These are phyloP conservation scores for Backusella morwellensis DNA, from an alignment of 192 early-diverging fungal genomes.

Conservation along the genomic window DNA sequence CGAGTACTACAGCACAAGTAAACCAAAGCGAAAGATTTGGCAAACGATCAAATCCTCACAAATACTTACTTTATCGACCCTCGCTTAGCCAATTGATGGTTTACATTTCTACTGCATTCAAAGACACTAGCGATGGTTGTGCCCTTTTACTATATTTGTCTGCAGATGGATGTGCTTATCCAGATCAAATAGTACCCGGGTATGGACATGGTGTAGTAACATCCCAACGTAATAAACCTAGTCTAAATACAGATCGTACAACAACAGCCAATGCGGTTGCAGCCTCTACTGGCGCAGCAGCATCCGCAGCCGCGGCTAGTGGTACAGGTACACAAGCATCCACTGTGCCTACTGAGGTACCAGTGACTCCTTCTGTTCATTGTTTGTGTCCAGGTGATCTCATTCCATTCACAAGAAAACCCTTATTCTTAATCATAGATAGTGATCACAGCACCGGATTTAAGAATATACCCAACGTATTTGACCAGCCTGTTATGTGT, in stretches of 20 bases:
- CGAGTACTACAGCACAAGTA: not conserved
- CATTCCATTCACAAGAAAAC: conserved; percentile 92
- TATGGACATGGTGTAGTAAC: conserved; percentile 80
- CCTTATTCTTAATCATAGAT: conserved; percentile 92
- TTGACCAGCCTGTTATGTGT: conserved; percentile 83
- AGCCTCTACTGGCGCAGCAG: not conserved
- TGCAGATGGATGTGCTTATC: conserved; percentile 67
- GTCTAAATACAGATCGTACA: conserved; percentile 42
- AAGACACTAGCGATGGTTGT: conserved; percentile 86
- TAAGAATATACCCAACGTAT: conserved; percentile 80
- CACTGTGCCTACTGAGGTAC: not conserved
- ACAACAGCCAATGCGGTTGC: not conserved
- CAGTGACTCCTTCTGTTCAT: conserved; percentile 47
- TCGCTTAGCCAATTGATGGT: conserved; percentile 89
- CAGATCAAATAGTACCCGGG: conserved; percentile 31
- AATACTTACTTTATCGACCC: conserved; percentile 91
- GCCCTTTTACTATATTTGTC: conserved; percentile 89
- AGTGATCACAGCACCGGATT: conserved; percentile 87
- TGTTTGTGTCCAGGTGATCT: conserved; percentile 89
- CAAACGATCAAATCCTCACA: conserved; percentile 64
- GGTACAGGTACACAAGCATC: not conserved
- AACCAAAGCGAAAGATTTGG: not conserved
- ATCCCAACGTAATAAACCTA: conserved; percentile 52
- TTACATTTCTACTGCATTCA: conserved; percentile 91
- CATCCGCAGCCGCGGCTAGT: not conserved